Conservation (phyloP, 352 stramenopile species). For the Pythium sp. region DNA sequence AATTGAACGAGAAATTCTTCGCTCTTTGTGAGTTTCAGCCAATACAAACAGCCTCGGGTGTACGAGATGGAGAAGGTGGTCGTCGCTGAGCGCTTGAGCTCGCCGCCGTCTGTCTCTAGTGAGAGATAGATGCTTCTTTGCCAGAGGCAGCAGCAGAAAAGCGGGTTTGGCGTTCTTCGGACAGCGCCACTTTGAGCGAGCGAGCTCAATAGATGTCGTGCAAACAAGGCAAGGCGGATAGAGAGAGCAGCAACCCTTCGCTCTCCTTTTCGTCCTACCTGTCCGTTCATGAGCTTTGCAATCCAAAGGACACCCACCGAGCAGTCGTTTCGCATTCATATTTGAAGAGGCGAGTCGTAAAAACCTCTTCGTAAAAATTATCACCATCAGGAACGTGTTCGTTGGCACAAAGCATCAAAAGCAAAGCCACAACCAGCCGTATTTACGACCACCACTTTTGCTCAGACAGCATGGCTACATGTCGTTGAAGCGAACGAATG, state of each 20-base stretch:
- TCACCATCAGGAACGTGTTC: too few species aligned
- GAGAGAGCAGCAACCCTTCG: not conserved
- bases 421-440: not conserved
- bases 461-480: not conserved
- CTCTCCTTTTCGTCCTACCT: not conserved
- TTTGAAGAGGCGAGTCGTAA: slow-evolving; percentile 5
- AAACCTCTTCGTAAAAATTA: slow-evolving; percentile 6
- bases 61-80: not conserved
- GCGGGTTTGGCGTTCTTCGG: slow-evolving; percentile 4
- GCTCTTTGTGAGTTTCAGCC: too few species aligned
- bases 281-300: not conserved
- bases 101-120: not conserved
- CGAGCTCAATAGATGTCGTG: not conserved
- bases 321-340: not conserved
- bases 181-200: not conserved
- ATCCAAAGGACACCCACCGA: not conserved
- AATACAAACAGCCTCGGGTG: not conserved
- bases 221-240: not conserved
- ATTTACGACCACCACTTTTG: too few species aligned
- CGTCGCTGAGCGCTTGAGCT: not conserved
- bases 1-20: not conserved
- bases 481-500: too few species aligned
- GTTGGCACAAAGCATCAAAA: not conserved
- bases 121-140: not conserved
- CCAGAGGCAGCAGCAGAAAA: not conserved